These are phyloP conservation scores for Aquilaria yunnanensis DNA, from an alignment of 345 rosid genomes.

Conservation along the genomic window DNA sequence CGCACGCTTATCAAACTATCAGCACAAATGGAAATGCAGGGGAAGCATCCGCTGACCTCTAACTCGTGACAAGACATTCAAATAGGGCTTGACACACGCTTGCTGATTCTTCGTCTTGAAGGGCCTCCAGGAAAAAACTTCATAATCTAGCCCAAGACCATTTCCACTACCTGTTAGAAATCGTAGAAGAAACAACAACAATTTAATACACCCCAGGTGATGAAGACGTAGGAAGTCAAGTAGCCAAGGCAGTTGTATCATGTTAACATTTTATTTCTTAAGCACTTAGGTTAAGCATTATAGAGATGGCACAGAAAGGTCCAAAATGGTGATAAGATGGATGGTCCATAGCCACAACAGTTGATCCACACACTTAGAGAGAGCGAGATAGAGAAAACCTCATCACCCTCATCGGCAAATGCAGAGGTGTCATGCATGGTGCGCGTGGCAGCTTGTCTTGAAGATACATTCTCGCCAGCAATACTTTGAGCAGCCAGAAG, in stretches of 20 bases:
- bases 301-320: background rate
- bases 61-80: conserved; percentile 10
- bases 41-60: conserved; percentile 2
- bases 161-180: conserved; percentile 75
- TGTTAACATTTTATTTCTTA: too few species aligned
- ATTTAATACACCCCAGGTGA: background rate
- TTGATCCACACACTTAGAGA: background rate
- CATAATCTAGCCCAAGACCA: conserved; percentile 98
- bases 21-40: conserved; percentile 10
- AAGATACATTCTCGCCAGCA: conserved; percentile 41
- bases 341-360: background rate
- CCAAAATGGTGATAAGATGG: background rate
- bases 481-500: conserved; percentile 80
- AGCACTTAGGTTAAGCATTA: background rate
- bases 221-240: too few species aligned
- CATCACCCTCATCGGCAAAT: conserved; percentile 98
- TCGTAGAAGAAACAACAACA: background rate
- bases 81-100: conserved; percentile 47
- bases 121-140: conserved; percentile 97
- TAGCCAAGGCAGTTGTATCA: too few species aligned
- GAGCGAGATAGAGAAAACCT: conserved; percentile 43
- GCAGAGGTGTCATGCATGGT: conserved; percentile 43
- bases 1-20: conserved; percentile 19
- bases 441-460: conserved; percentile 47
- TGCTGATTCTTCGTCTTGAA: conserved; percentile 76